A percentile compares a stretch with the other conserved stretches of the same genome.
Conservation (phyloP, 2,329 filamentous ascomycete species). For the Apiospora malaysiana region DNA sequence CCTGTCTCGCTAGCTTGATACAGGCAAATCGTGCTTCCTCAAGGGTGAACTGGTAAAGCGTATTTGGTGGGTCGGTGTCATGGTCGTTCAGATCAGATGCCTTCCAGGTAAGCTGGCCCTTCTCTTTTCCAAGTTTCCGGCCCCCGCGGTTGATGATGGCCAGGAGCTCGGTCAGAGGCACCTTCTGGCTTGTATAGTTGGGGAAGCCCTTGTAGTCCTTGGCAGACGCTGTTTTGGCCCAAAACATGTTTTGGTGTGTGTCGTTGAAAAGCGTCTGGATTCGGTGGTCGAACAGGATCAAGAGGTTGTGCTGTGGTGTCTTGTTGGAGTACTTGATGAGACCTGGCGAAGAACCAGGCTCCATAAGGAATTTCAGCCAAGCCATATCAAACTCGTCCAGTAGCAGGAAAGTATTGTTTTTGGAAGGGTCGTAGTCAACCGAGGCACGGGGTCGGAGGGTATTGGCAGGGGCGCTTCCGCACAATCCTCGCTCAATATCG, state of each 20-base stretch:
- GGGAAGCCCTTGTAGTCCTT: neutral
- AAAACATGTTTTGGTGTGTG: constrained; percentile 20
- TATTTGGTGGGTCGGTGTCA: constrained; percentile 33
- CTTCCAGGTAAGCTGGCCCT: neutral
- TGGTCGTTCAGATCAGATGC: constrained; percentile 18
- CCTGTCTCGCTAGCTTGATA: constrained; percentile 27
- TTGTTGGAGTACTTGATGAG: constrained; percentile 21
- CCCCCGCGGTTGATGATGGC: constrained; percentile 25
- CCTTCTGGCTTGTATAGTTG: constrained; percentile 20
- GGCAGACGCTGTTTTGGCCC: neutral
- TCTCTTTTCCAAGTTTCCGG: constrained; percentile 2
- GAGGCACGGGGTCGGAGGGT: constrained; percentile 21
- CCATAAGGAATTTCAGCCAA: constrained; percentile 41
- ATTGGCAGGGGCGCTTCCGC: constrained; percentile 15
- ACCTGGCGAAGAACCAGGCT: constrained; percentile 25
- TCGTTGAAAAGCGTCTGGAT: constrained; percentile 36
- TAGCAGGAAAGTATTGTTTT: constrained; percentile 19
- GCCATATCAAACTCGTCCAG: constrained; percentile 38
- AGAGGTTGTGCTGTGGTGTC: constrained; percentile 33
- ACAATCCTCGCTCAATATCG: constrained; percentile 24
- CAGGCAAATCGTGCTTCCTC: constrained; percentile 32
- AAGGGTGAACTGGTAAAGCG: constrained; percentile 37
- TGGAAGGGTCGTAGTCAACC: neutral
- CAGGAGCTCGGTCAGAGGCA: constrained; percentile 26
- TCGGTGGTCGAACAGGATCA: constrained; percentile 37